phyloP scores from a whole-genome alignment of 2,329 filamentous ascomycete species.

The Ceratocystis eucalypticola region DNA sequence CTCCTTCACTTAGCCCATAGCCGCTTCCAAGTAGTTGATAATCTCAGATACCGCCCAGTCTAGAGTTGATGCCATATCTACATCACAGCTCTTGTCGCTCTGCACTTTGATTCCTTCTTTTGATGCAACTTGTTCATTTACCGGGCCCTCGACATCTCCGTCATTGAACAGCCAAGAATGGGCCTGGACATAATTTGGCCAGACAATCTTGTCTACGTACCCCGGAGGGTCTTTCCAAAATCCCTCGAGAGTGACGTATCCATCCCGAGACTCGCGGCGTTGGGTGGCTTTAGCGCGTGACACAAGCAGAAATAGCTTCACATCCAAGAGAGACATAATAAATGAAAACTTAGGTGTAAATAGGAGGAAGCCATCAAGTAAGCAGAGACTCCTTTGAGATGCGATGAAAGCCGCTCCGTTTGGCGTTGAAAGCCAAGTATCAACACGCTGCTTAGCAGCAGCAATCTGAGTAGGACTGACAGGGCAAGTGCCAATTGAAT shows the following conservation, averaged over 20 bases:
- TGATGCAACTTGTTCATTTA: conserved; percentile 35
- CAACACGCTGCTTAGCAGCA: conserved; percentile 35
- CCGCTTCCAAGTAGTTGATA: conserved; percentile 26
- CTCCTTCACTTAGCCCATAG: neutral
- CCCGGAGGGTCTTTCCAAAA: conserved; percentile 94
- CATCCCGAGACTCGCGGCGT: conserved; percentile 53
- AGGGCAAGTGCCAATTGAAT: conserved; percentile 44
- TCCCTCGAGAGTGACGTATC: conserved; percentile 71
- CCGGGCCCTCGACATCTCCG: conserved; percentile 49
- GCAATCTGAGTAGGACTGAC: conserved; percentile 36
- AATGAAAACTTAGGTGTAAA: conserved; percentile 47
- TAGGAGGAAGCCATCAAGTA: conserved; percentile 82
- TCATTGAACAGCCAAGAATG: conserved; percentile 68
- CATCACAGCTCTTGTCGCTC: conserved; percentile 33
- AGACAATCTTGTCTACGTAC: conserved; percentile 88
- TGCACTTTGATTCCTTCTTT: conserved; percentile 38
- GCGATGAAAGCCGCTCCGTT: conserved; percentile 30
- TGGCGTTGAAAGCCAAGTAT: conserved; percentile 34
- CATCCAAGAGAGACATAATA: conserved; percentile 50
- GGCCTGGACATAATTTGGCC: conserved; percentile 80
- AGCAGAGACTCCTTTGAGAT: conserved; percentile 38
- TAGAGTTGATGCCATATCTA: conserved; percentile 48
- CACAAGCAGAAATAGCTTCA: conserved; percentile 66
- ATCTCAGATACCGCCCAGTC: conserved; percentile 55
- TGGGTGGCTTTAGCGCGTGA: conserved; percentile 49